Conservation (phyloP, 306 rosid genomes). For the Sicyos edulis region DNA sequence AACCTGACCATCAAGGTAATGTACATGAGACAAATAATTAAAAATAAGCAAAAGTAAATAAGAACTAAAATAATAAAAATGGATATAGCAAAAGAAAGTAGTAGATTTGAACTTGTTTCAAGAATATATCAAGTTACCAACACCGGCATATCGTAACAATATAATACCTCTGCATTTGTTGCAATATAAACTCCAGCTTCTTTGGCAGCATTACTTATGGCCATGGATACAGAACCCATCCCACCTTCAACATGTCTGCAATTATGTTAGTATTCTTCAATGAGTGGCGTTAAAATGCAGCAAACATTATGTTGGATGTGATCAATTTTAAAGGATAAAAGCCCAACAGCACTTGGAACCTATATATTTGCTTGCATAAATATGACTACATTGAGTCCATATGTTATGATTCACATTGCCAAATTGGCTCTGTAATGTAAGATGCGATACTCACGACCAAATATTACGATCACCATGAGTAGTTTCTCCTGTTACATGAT, state of each 20-base stretch:
- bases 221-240: conserved; percentile 73
- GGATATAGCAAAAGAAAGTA: conserved; percentile 1
- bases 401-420: background rate
- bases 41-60: background rate
- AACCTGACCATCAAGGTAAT: conserved; percentile 37
- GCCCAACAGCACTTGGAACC: background rate
- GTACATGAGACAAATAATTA: conserved; percentile 1
- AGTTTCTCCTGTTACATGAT: conserved; percentile 79
- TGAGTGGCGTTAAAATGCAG: background rate
- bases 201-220: conserved; percentile 61
- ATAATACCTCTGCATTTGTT: conserved; percentile 53
- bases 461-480: conserved; percentile 55
- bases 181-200: conserved; percentile 64
- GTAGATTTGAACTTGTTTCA: background rate
- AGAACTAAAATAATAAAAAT: background rate
- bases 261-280: conserved; percentile 10
- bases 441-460: conserved; percentile 73
- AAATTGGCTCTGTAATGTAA: conserved; percentile 12
- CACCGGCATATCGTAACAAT: too few species aligned
- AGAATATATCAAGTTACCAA: background rate
- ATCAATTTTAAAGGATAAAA: background rate
- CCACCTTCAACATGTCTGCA: conserved; percentile 81
- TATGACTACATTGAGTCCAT: background rate
- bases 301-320: background rate
- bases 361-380: background rate